phyloP scores from a whole-genome alignment of 2,329 filamentous ascomycete genomes.

The Aspergillus neotritici region DNA sequence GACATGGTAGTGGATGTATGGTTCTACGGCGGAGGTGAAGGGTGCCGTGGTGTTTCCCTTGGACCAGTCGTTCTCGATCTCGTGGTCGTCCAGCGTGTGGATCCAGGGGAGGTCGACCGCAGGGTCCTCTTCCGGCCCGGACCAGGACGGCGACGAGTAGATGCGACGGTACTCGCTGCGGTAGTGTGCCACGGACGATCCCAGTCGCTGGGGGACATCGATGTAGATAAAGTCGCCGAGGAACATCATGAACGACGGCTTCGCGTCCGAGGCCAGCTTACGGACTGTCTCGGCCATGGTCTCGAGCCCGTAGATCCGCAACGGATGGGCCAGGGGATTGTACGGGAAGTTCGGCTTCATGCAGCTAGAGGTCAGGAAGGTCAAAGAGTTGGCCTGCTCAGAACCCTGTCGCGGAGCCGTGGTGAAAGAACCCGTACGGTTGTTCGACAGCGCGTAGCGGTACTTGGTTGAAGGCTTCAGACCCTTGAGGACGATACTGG shows the following conservation, averaged over 20 bases:
- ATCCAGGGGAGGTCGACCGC: slow-evolving; percentile 74
- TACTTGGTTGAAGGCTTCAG: slow-evolving; percentile 69
- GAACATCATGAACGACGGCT: slow-evolving; percentile 56
- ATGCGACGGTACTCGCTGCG: slow-evolving; percentile 88
- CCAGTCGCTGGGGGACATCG: slow-evolving; percentile 79
- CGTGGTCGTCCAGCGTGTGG: slow-evolving; percentile 93
- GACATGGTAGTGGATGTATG: slow-evolving; percentile 81
- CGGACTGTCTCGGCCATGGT: slow-evolving; percentile 69
- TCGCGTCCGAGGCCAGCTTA: slow-evolving; percentile 53
- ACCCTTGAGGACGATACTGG: slow-evolving; percentile 60
- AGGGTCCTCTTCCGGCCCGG: slow-evolving; percentile 59
- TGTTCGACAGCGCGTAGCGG: slow-evolving; percentile 80
- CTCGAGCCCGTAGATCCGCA: slow-evolving; percentile 74
- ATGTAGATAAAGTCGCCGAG: slow-evolving; percentile 47
- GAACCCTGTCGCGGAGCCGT: slow-evolving; percentile 67
- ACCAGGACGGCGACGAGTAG: slow-evolving; percentile 94
- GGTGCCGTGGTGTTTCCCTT: slow-evolving; percentile 72
- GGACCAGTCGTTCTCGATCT: slow-evolving; percentile 88
- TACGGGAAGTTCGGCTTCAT: slow-evolving; percentile 91
- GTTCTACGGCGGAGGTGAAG: slow-evolving; percentile 72
- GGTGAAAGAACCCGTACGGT: slow-evolving; percentile 74
- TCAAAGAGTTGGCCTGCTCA: slow-evolving; percentile 64
- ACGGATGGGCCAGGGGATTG: slow-evolving; percentile 71
- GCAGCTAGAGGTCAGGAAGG: slow-evolving; percentile 88
- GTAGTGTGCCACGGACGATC: slow-evolving; percentile 67